phyloP scores from a whole-genome alignment of 257 asterid species.

The Solanum boliviense region DNA sequence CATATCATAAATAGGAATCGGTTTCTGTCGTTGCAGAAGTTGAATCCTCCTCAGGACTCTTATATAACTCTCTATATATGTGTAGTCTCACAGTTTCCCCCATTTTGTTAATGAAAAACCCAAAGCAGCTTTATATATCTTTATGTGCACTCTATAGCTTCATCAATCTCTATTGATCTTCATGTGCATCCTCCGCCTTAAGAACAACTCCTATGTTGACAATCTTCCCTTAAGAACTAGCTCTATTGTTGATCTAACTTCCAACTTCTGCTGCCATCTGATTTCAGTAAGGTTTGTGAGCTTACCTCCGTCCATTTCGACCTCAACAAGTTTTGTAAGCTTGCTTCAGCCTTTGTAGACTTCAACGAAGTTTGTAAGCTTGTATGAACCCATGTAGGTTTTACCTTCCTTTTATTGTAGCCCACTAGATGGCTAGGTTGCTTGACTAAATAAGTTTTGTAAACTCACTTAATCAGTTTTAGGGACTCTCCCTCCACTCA shows the following conservation, averaged over 20 bases:
- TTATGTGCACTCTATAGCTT: neutral
- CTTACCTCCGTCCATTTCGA: neutral
- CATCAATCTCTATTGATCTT: neutral
- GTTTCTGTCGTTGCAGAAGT: too few species aligned
- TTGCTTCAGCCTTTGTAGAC: neutral
- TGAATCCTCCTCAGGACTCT: too few species aligned
- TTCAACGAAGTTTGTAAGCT: neutral
- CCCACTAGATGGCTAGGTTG: neutral
- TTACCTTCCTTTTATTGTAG: neutral
- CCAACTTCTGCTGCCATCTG: neutral
- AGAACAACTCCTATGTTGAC: neutral
- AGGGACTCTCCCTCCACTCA: neutral
- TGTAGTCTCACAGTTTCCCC: neutral
- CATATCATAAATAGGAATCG: too few species aligned
- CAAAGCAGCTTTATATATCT: neutral
- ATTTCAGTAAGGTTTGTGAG: neutral
- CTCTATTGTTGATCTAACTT: neutral
- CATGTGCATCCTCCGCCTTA: neutral
- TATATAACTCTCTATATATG: too few species aligned
- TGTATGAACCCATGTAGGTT: neutral
- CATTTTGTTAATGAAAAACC: neutral
- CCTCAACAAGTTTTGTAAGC: neutral
- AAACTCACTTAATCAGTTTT: neutral
- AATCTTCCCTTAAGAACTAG: neutral
- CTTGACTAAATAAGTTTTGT: neutral